Percentiles rank a stretch among this genome's conserved stretches.
phyloP scores from a whole-genome alignment of 139 green algal species.

The Mychonastes homosphaera region DNA sequence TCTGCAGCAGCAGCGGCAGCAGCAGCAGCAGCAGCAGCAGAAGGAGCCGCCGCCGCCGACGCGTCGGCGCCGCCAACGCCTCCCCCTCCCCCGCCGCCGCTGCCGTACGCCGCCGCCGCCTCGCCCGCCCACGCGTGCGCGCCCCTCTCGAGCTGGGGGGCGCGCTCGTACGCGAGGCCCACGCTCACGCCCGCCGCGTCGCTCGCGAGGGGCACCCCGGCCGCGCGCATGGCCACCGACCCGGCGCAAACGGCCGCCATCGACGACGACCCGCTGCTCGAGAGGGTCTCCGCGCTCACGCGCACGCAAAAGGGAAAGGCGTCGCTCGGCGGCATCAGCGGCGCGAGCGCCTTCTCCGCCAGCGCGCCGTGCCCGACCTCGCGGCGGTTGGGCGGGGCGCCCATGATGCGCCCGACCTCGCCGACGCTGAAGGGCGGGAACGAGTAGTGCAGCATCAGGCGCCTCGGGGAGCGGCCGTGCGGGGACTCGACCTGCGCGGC shows the following conservation, averaged over 20 bases:
- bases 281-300: conserved; percentile 45
- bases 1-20: background rate
- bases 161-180: conserved; percentile 19
- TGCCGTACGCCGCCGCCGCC: too few relatives aligned
- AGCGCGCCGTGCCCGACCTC: conserved; percentile 39
- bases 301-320: conserved; percentile 56
- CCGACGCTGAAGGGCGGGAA: conserved; percentile 30
- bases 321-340: conserved; percentile 18
- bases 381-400: conserved; percentile 9
- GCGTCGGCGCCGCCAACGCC: background rate
- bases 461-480: conserved; percentile 4
- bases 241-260: conserved; percentile 47
- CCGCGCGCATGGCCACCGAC: conserved; percentile 39
- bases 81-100: background rate
- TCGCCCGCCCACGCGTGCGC: too few relatives aligned
- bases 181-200: conserved; percentile 44
- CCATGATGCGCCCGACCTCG: conserved; percentile 33
- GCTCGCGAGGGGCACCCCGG: conserved; percentile 39
- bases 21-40: background rate
- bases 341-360: conserved; percentile 10
- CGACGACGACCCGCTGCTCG: conserved; percentile 37
- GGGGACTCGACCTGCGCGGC: background rate
- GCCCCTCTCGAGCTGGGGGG: background rate
- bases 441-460: conserved; percentile 44
- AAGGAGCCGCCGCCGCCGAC: conserved; percentile 2